These are phyloP conservation scores for Amanita rimosa DNA, from an alignment of 768 basidiomycete genomes.

Conservation along the genomic window DNA sequence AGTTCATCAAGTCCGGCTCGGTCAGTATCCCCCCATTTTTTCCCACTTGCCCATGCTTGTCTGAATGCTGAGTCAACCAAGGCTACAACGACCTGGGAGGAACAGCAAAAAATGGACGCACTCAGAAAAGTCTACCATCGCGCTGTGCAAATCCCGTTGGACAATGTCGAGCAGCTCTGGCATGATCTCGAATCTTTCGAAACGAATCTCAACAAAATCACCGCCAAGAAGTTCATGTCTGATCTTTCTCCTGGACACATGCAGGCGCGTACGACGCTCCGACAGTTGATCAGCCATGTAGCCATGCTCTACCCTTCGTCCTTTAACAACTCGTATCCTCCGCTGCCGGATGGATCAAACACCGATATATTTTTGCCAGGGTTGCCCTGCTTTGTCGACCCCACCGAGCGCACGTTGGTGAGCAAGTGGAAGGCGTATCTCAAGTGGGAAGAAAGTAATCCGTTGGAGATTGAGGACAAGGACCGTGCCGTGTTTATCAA, in stretches of 20 bases:
- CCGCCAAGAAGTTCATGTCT: constrained; percentile 92
- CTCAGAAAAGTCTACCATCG: constrained; percentile 88
- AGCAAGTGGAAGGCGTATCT: constrained; percentile 86
- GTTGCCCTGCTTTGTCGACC: constrained; percentile 54
- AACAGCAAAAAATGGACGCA: constrained; percentile 90
- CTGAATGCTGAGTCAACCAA: constrained; percentile 7
- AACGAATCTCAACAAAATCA: constrained; percentile 78
- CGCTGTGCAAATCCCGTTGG: constrained; percentile 88
- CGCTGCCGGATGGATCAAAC: constrained; percentile 9
- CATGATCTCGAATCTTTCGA: constrained; percentile 91
- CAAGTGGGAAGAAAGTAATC: constrained; percentile 94
- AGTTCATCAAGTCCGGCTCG: constrained; percentile 74
- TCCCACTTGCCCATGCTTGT: not conserved
- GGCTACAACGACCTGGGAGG: constrained; percentile 86
- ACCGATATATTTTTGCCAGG: constrained; percentile 51
- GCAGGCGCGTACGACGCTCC: constrained; percentile 86
- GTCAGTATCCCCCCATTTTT: constrained; percentile 20
- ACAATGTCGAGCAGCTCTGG: constrained; percentile 90
- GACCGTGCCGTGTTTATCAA: constrained; percentile 55
- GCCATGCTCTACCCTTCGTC: constrained; percentile 42
- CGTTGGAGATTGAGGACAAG: constrained; percentile 82
- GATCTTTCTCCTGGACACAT: constrained; percentile 91
- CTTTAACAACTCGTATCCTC: constrained; percentile 22
- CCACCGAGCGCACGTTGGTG: constrained; percentile 63
- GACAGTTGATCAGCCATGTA: constrained; percentile 66